Conservation (phyloP, 768 basidiomycete genomes). For the Dacryopinax spathularia region DNA sequence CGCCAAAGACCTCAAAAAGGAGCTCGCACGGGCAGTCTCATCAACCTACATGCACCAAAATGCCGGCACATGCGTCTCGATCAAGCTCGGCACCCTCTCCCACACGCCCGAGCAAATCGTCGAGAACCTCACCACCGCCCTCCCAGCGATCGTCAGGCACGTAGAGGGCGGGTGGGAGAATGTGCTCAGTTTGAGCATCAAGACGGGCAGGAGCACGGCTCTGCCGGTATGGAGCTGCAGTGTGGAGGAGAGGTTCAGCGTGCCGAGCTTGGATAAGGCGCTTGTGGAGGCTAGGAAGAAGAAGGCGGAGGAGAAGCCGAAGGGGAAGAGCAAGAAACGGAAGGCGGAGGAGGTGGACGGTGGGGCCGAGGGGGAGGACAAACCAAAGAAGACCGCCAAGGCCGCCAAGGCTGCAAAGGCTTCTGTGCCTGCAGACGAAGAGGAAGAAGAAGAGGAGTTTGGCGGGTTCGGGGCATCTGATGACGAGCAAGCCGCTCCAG, state of each 20-base stretch:
- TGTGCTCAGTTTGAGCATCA: constrained; percentile 75
- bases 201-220: constrained; percentile 68
- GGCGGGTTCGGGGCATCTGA: not conserved
- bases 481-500: not conserved
- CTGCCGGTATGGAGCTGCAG: constrained; percentile 85
- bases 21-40: constrained; percentile 81
- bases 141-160: constrained; percentile 56
- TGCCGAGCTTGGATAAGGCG: not conserved
- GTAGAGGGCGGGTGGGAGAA: constrained; percentile 83
- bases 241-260: constrained; percentile 28
- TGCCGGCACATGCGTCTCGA: constrained; percentile 76
- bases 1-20: constrained; percentile 78
- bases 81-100: constrained; percentile 65
- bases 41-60: constrained; percentile 96
- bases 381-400: constrained; percentile 6
- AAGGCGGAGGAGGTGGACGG: constrained; percentile 10
- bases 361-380: constrained; percentile 3
- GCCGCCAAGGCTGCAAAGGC: constrained; percentile 11
- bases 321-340: constrained; percentile 7
- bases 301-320: not conserved
- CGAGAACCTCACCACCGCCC: constrained; percentile 60
- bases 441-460: not conserved
- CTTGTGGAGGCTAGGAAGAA: not conserved
- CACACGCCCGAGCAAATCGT: constrained; percentile 61
- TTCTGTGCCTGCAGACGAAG: too few relatives aligned